These are phyloP conservation scores for Crithidia brevicula DNA, from an alignment of 208 protist species.

Conservation along the genomic window DNA sequence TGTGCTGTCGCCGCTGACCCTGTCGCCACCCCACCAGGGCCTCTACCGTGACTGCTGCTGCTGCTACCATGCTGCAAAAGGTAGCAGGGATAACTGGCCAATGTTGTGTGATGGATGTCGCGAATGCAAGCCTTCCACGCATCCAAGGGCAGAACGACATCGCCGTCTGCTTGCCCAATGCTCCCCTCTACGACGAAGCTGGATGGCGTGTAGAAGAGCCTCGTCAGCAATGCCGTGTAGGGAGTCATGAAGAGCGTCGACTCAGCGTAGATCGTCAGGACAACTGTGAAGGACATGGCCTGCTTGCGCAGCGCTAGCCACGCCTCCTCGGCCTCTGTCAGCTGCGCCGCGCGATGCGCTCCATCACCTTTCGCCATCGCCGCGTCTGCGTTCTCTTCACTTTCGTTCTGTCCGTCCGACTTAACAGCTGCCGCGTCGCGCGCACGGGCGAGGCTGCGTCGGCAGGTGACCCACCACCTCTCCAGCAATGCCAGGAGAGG, in stretches of 20 bases:
- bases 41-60: no score
- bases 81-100: neutral
- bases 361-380: neutral
- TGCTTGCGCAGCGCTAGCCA: conserved; percentile 20
- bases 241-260: conserved; percentile 24
- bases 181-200: neutral
- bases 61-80: neutral
- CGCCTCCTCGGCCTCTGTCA: conserved; percentile 15
- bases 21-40: no score
- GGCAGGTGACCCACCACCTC: conserved; percentile 24
- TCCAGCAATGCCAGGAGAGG: conserved; percentile 8
- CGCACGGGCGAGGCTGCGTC: neutral
- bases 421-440: neutral
- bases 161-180: no score
- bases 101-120: conserved; percentile 17
- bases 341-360: neutral
- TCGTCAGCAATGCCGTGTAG: conserved; percentile 20
- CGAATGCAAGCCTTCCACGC: conserved; percentile 26
- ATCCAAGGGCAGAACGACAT: neutral
- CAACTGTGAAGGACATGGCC: conserved; percentile 9
- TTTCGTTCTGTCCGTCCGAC: no score
- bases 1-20: no score
- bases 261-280: conserved; percentile 22
- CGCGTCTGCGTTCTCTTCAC: conserved; percentile 4
- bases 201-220: conserved; percentile 8